Conservation (phyloP, 345 rosid species). For the Aethionema arabicum region DNA sequence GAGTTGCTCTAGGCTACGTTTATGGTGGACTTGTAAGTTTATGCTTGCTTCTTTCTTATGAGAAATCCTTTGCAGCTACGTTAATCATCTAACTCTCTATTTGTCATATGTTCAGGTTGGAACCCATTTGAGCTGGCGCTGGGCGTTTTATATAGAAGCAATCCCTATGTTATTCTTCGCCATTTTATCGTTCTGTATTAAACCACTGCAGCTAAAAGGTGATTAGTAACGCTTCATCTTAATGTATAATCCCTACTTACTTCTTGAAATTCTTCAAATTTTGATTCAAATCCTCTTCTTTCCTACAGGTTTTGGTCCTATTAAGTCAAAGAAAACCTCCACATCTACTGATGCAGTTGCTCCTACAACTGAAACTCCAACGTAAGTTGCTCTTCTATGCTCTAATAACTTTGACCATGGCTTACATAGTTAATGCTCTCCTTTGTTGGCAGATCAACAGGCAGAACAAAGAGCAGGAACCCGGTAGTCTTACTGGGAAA, state of each 20-base stretch:
- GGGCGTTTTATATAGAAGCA: conserved; percentile 87
- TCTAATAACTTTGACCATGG: not conserved
- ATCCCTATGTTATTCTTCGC: conserved; percentile 80
- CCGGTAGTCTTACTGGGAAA: conserved; percentile 52
- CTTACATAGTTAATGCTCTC: not conserved
- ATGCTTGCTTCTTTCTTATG: conserved; percentile 1
- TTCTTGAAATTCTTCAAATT: not conserved
- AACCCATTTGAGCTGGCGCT: conserved; percentile 64
- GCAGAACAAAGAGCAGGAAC: conserved; percentile 36
- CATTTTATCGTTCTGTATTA: conserved; percentile 65
- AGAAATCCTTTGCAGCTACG: conserved; percentile 8
- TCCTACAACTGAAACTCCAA: conserved; percentile 21
- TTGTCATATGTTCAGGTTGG: conserved; percentile 61
- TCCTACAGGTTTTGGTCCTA: conserved; percentile 66
- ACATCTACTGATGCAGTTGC: conserved; percentile 49
- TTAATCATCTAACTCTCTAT: not conserved
- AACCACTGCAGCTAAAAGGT: conserved; percentile 93
- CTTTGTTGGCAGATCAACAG: conserved; percentile 40
- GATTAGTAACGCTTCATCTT: conserved; percentile 6
- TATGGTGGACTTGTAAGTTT: conserved; percentile 87
- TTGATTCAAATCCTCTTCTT: not conserved
- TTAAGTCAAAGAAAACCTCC: conserved; percentile 50
- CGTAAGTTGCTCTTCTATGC: conserved; percentile 17
- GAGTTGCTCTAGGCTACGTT: conserved; percentile 86
- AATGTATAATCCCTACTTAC: not conserved